Evolutionary conservation across 257 asterid species (phyloP), one percentile per base, ranked within the genome.

Genomic region (Leptodermis oblonga): DNA sequence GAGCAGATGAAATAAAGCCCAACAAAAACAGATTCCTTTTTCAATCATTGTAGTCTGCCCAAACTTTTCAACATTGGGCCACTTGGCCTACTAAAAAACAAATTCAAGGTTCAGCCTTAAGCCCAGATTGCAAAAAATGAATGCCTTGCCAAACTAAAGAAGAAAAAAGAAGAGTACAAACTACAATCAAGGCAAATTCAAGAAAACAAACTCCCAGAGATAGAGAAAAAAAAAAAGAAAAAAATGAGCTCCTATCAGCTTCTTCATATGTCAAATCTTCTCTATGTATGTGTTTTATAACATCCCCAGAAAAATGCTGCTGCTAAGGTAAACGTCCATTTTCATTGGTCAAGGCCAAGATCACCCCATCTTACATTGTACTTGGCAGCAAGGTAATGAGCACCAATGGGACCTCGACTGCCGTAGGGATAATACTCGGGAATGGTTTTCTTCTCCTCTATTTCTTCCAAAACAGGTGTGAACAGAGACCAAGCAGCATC

Each of bases 401-500:
- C 94, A 53, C 99, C 97, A 5, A 90, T 88, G 5, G 99, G 99
- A 13, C 99, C 99, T 72, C 97, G 87, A 49, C 99, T 90, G 1
- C 96, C 99, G 58, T 88, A 85, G 11, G 99, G 99, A 76, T 93
- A 93, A 54, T 86, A 90, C 78, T 93, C 97, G 0, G 99, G 99
- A 34, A 75, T 77, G 34, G 74, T 68, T 77, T 78, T 90, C 79
- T 81, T 87, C 41, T 85, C 87, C 81, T 88, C 98, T 1, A 93
- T 83, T 80, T 93, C 91, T 70, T 85, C 83, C 65, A 93, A 67
- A 60, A 90, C 92, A 15, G 99, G 99, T 0, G 99, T 86, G 86
- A 93, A 93, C 62, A 93, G 89, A 18, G 92, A 73, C 99, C 99
- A 93, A 43, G 99, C 97, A 69, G 99, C 99, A 70, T 93, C 94